phyloP scores from a whole-genome alignment of 352 stramenopile genomes.

The Phytophthora aleatoria region DNA sequence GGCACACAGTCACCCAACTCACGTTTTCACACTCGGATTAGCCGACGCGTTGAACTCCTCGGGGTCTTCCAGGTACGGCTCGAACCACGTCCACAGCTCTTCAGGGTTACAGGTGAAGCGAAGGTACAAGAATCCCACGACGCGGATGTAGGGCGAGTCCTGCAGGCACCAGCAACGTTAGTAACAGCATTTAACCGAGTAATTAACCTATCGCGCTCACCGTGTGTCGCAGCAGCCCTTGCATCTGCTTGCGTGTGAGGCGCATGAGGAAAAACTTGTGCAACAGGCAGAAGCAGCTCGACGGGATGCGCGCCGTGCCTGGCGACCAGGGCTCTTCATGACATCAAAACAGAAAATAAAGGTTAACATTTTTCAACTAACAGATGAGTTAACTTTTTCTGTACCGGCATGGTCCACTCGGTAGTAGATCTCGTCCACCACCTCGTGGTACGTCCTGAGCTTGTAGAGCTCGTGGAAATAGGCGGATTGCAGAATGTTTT shows the following conservation, averaged over 20 bases:
- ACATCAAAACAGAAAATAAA: conserved; percentile 20
- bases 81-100: conserved; percentile 94
- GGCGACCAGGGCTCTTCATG: conserved; percentile 92
- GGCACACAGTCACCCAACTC: conserved; percentile 25
- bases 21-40: conserved; percentile 84
- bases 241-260: conserved; percentile 96
- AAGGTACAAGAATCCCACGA: conserved; percentile 97
- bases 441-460: conserved; percentile 95
- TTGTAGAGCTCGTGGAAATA: conserved; percentile 97
- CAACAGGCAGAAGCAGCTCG: conserved; percentile 96
- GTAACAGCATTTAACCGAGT: conserved; percentile 15
- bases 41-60: conserved; percentile 92
- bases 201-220: conserved; percentile 33
- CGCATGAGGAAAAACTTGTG: conserved; percentile 97
- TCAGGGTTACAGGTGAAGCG: conserved; percentile 94
- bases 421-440: conserved; percentile 95
- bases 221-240: conserved; percentile 91
- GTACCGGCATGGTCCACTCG: conserved; percentile 80
- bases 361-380: conserved; percentile 6
- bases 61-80: conserved; percentile 95
- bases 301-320: conserved; percentile 91
- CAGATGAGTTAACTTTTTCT: conserved; percentile 12
- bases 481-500: conserved; percentile 94
- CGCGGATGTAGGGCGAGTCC: conserved; percentile 97
- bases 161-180: conserved; percentile 31